Base-by-base conservation (phyloP, 2,329 filamentous ascomycete species). In the Tolypocladium ophioglossoides region DNA sequence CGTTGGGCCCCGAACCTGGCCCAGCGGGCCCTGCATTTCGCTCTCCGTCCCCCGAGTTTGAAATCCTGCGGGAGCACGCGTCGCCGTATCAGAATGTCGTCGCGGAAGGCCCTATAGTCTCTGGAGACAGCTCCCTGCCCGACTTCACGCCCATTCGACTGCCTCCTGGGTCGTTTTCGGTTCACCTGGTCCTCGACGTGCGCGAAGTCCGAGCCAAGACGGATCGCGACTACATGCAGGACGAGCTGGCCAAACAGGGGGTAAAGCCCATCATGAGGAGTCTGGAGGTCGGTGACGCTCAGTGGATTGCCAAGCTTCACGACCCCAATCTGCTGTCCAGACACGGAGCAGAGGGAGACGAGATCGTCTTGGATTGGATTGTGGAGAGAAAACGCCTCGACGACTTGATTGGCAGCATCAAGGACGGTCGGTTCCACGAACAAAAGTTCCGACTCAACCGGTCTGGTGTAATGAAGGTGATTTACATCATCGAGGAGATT, bases 311-410 rank as follows among this genome's bases (percentile, higher is more conserved):
- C 41, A 89, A 86, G 66, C 83, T 81, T 62, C 75, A 83, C 60
- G 79, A 88, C 55, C 71, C 81, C 0, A 68, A 68, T 11, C 73
- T 82, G 32, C 74, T 89, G 6, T 62, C 75, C 2, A 73, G 72
- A 5, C 72, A 79, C 51, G 85, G 85, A 14, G 72, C 74, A 2
- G 80, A 85, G 62, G 83, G 85, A 18, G 78, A 83, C 55, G 87
- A 91, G 66, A 70, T 92, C 14, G 82, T 90, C 49, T 74, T 94
- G 5, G 88, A 92, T 67, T 89, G 85, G 77, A 88, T 94, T 47
- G 79, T 91, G 1, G 89, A 94, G 70, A 79, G 89, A 57, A 94
- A 94, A 66, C 78, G 89, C 10, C 77, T 91, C 0, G 88, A 92
- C 63, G 89, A 94, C 66, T 72, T 94, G 49, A 78, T 92, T n/a